Evolutionary conservation across 805 yeast species (phyloP), one percentile per base, ranked within the genome.

Genomic region (Brettanomyces nanus): DNA sequence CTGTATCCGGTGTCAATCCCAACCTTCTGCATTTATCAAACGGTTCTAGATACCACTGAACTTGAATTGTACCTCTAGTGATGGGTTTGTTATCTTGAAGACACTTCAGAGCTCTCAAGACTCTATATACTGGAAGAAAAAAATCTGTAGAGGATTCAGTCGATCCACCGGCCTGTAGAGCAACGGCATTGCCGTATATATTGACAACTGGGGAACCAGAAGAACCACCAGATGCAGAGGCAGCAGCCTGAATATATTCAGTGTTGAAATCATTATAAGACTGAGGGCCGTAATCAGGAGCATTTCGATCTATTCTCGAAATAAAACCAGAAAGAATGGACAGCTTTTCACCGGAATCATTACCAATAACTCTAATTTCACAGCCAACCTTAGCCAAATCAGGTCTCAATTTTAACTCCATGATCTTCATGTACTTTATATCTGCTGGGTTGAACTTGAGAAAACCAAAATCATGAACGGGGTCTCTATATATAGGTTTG

Each of bases 201-300:
- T 86, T 81, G 2, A 89, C 95, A n/a, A 89, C 97, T 0, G 97
- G 97, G 3, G 95, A 85, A 6, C 97, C 97, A 35, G 92, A 80
- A 3, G 95, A 86, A 3, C 97, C 97, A 22, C 97, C 97, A 14
- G 95, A 81, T 0, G 97, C 95, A 42, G 87, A 75, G 1, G 97
- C 96, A 6, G 97, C 96, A 1, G 96, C 96, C 61, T 87, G 95
- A 39, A 87, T 85, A 60, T 87, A 87, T 58, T 85, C 95, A 1
- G 95, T 86, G 57, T 87, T 86, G 69, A 86, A 87, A 65, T 87
- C 97, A 54, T 85, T 86, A 59, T 87, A 89, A 13, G 94, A 80
- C 53, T 83, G 65, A 20, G 77, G 77, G 35, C 96, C 97, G 52
- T 89, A 89, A 46, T 85, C 95, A 2, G 97, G 97, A 5, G 96